Base-by-base conservation (phyloP, 176 grass and related monocot species). In the Rhynchospora tenuis region DNA sequence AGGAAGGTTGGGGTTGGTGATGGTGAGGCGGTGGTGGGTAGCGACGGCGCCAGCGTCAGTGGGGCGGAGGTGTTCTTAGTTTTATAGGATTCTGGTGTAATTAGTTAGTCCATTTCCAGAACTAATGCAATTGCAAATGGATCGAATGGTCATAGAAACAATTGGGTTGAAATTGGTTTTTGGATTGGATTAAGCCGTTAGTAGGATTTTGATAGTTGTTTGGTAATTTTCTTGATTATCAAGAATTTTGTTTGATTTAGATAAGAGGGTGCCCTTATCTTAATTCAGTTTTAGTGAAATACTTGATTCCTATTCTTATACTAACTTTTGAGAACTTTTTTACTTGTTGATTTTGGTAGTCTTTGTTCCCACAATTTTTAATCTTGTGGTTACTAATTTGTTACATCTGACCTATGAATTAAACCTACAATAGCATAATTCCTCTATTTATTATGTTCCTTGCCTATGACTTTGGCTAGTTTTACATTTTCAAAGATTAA, bases 231-330 rank as follows among this genome's bases (percentile, higher is more conserved):
- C 72, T 44, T 9, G 47, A 54, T 75, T 54, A 75, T 12, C 72
- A 75, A 54, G 45, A 75, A 54, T 28, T 75, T 50, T 38, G 54
- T 22, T 17, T 75, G 47, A 75, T 75, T 75, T 52, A 75, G 72
- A 13, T 75, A 28, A 55, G 9, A 52, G 45, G 47, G 11, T 55
- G 12, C 47, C 5, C 54, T 24, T 8, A 7, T 75, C 26, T 54
- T 23, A 29, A 23, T 75, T 23, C 38, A 71, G 67, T 71, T 46
- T 71, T 46, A 71, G 9, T 71, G 67, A 71, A 46, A 71, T 45
- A 7, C 67, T 43, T 45, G 17, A 71, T 44, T 46, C 16, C 33
- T n/a, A 20, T 70, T 70, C 67, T 71, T 67, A 20, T 71, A 71
- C 17, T 16, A 69, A n/a, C 31, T 44, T 29, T 69, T 69, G 38